These are phyloP conservation scores for Scheffersomyces quercinus DNA, from an alignment of 1,139 yeast species.

Conservation along the genomic window DNA sequence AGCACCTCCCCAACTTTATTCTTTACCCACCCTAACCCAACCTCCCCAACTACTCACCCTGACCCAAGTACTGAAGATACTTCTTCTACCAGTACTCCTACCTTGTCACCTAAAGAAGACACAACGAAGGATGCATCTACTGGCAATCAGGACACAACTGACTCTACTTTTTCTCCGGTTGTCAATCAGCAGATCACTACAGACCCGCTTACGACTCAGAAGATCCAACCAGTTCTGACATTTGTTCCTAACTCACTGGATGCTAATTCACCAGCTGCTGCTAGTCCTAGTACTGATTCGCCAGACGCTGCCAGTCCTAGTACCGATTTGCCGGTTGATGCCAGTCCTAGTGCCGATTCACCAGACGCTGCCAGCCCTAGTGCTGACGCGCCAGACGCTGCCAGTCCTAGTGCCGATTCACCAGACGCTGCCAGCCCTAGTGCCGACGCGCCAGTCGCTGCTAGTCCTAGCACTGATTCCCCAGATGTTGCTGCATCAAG, in stretches of 20 bases:
- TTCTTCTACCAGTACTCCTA: neutral
- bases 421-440: slow-evolving; percentile 4
- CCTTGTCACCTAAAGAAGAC: no score
- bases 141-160: neutral
- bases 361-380: slow-evolving; percentile 2
- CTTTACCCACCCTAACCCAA: no score
- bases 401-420: slow-evolving; percentile 1
- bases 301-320: slow-evolving; percentile 4
- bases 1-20: slow-evolving; percentile 1
- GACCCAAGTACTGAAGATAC: neutral
- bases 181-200: no score
- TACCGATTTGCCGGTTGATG: slow-evolving; percentile 4
- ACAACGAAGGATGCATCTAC: no score
- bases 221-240: neutral
- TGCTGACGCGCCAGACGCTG: neutral
- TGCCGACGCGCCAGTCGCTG: slow-evolving; percentile 3
- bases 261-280: neutral
- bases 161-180: neutral
- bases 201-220: no score
- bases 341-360: slow-evolving; percentile 1
- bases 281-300: slow-evolving; percentile 1
- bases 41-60: no score
- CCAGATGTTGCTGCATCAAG: slow-evolving; percentile 4
- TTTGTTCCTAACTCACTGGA: neutral
- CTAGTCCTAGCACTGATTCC: neutral